Evolutionary conservation across 2,329 filamentous ascomycete genomes (phyloP).

Genomic region (Exophiala viscosa): DNA sequence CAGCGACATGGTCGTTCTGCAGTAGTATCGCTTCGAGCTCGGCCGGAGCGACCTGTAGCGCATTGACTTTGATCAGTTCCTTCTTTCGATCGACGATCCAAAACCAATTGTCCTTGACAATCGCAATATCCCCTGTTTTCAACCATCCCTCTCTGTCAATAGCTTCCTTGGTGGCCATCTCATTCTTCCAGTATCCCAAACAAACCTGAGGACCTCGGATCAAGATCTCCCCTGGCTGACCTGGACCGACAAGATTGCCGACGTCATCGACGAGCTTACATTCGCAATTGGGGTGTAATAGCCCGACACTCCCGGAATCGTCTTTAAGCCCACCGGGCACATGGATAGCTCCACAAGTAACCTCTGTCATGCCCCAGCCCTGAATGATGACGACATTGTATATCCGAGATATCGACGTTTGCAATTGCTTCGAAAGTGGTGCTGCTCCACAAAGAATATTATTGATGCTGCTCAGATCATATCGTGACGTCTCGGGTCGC

Average conservation of each 20-base stretch:
- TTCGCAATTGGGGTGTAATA: too few relatives aligned
- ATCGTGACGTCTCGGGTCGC: slow-evolving; percentile 49
- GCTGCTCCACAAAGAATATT: slow-evolving; percentile 60
- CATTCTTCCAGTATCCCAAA: slow-evolving; percentile 70
- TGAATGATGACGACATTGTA: slow-evolving; percentile 60
- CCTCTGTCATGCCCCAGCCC: slow-evolving; percentile 66
- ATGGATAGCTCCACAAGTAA: slow-evolving; percentile 58
- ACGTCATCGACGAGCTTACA: too few relatives aligned
- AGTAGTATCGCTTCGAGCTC: slow-evolving; percentile 46
- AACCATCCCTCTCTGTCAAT: slow-evolving; percentile 58
- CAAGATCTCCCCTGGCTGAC: slow-evolving; percentile 58
- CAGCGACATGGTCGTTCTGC: slow-evolving; percentile 41
- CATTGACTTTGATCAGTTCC: slow-evolving; percentile 52
- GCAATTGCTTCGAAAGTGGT: slow-evolving; percentile 54
- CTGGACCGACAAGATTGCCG: too few relatives aligned
- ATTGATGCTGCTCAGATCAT: slow-evolving; percentile 54
- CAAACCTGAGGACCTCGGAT: slow-evolving; percentile 77
- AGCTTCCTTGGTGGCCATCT: slow-evolving; percentile 64
- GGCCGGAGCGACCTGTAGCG: slow-evolving; percentile 41
- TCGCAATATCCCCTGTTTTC: slow-evolving; percentile 64
- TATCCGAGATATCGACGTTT: slow-evolving; percentile 51
- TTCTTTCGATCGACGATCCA: slow-evolving; percentile 73
- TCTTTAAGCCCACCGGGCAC: too few relatives aligned
- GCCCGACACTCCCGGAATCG: too few relatives aligned
- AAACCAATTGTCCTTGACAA: slow-evolving; percentile 54